Evolutionary conservation across 495 filamentous ascomycete species (phyloP), one percentile per base, ranked within the genome.

Genomic region (Aeminium ludgeri): DNA sequence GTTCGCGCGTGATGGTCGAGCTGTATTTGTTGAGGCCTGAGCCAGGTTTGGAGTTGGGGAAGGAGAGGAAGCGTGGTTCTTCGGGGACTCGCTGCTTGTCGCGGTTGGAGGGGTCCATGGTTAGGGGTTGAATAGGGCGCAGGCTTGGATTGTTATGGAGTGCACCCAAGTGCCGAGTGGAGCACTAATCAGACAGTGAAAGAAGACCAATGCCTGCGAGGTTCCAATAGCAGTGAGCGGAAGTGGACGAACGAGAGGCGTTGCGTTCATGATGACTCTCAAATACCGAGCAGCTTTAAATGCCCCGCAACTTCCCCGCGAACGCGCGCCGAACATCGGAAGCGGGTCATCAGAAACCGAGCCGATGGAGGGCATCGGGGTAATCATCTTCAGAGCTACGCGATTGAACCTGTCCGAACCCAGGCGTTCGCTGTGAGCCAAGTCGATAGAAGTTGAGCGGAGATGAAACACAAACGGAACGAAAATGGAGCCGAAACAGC

Each of bases 1-100:
- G 83, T 16, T 69, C 82, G 45, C 66, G 73, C 32, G 81, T 86
- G 43, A 85, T 59, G n/a, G 69, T 73, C 0, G 74, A 71, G 7
- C 78, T 83, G 55, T 72, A 78, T 52, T 72, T 68, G 56, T 86
- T 86, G 44, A 86, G 61, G 12, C 66, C 70, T 38, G 68, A 65
- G 37, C 64, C 69, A 32, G 65, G 61, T 30, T 76, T 69, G 16
- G 76, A 58, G 48, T 65, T 62, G 36, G 66, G 65, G 47, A 81
- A 82, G 46, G 76, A 59, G 45, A 82, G 65, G 44, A 72, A 80
- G 44, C 67, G 68, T 12, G 74, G 63, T 51, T 70, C 65, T 43
- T 73, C 66, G 6, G 58, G 55, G 30, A 40, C 28, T 18, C 47
- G 41, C 42, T 65, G 52, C 32, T 64, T 62, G 29, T 57, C 48